Conservation (phyloP, 140 eudicot species). For the Erigeron philadelphicus region DNA sequence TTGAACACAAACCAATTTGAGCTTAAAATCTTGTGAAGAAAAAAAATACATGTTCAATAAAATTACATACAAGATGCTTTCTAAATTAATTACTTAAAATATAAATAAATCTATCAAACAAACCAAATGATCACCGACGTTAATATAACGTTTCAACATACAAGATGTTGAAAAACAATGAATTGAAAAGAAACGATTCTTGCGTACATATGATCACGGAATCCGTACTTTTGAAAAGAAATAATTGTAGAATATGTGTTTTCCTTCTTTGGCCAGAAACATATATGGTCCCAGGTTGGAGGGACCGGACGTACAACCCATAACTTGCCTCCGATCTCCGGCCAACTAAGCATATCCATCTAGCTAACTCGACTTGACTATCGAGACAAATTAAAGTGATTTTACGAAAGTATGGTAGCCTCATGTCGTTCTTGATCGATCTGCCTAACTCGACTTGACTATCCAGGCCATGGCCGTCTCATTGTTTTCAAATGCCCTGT, state of each 20-base stretch:
- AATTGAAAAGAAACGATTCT: background rate
- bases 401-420: background rate
- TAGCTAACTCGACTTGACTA: background rate
- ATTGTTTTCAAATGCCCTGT: too few relatives aligned
- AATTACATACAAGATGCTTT: too few relatives aligned
- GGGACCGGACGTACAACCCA: conserved; percentile 28
- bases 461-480: too few relatives aligned
- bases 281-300: conserved; percentile 9
- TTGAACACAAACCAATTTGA: too few relatives aligned
- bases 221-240: background rate
- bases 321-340: conserved; percentile 20
- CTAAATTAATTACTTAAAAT: too few relatives aligned
- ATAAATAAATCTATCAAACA: too few relatives aligned
- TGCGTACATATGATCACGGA: background rate
- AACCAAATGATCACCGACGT: too few relatives aligned
- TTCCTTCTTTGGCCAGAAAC: background rate
- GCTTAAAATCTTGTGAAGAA: too few relatives aligned
- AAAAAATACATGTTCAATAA: too few relatives aligned
- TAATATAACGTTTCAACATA: too few relatives aligned
- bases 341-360: conserved; percentile 20
- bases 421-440: too few relatives aligned
- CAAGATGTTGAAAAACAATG: background rate
- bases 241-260: background rate
- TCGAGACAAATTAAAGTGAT: background rate
- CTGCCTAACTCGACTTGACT: too few relatives aligned